A percentile compares a stretch with the other conserved stretches of the same genome.
Evolutionary conservation across 108 stramenopile genomes (phyloP).

Genomic region (Pseudonitzschia multiseries): DNA sequence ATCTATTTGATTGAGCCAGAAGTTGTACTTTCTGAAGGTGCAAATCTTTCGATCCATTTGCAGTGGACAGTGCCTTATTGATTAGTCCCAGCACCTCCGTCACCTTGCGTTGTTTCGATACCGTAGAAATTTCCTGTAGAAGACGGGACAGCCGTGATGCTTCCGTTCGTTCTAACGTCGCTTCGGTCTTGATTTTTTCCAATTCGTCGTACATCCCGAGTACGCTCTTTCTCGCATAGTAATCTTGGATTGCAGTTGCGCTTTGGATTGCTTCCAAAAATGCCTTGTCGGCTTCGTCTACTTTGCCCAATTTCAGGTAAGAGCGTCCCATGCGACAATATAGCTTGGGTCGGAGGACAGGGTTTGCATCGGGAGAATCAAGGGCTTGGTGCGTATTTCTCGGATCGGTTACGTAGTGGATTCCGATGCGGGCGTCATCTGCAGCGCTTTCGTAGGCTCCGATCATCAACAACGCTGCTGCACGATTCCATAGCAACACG

Average conservation of each 20-base stretch:
- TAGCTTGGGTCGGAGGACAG: slow-evolving; percentile 43
- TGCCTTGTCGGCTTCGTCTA: slow-evolving; percentile 52
- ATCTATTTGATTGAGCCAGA: slow-evolving; percentile 61
- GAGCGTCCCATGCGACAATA: slow-evolving; percentile 64
- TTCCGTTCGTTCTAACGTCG: slow-evolving; percentile 58
- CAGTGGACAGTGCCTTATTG: slow-evolving; percentile 54
- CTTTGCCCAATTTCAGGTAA: slow-evolving; percentile 57
- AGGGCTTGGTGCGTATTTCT: neutral
- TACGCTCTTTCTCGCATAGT: neutral
- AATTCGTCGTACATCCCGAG: slow-evolving; percentile 39
- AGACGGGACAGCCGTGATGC: slow-evolving; percentile 44
- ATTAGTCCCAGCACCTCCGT: slow-evolving; percentile 54
- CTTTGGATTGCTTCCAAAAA: slow-evolving; percentile 47
- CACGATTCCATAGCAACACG: slow-evolving; percentile 74
- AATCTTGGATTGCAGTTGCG: slow-evolving; percentile 17
- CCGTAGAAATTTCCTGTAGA: slow-evolving; percentile 2
- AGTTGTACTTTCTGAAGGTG: slow-evolving; percentile 58
- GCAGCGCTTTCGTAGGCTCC: slow-evolving; percentile 65
- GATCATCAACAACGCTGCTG: slow-evolving; percentile 76
- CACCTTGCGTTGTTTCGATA: neutral
- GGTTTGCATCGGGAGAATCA: slow-evolving; percentile 31
- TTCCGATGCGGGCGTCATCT: slow-evolving; percentile 58
- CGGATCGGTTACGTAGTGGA: slow-evolving; percentile 40
- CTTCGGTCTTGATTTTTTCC: slow-evolving; percentile 61
- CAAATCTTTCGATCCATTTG: slow-evolving; percentile 52